phyloP scores from a whole-genome alignment of 2,329 filamentous ascomycete species.

The Hypoxylon sp. region DNA sequence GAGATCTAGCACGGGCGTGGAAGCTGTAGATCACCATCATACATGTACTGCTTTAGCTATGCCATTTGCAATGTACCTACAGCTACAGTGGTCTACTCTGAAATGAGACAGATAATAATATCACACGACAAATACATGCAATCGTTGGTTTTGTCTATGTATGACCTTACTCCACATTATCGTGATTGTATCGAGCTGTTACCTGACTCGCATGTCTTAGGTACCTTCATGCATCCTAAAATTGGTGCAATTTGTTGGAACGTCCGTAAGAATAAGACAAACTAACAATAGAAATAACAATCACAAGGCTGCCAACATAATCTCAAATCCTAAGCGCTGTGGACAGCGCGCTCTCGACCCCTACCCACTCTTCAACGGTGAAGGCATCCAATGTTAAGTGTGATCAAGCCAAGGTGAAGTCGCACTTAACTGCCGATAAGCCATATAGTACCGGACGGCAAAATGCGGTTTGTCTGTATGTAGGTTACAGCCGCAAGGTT shows the following conservation, averaged over 20 bases:
- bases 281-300: not conserved
- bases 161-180: not conserved
- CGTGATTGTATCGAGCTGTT: slow-evolving; percentile 6
- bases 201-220: not conserved
- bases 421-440: slow-evolving; percentile 22
- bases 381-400: not conserved
- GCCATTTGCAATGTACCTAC: slow-evolving; percentile 6
- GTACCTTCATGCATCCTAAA: not conserved
- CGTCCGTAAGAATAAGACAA: not conserved
- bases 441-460: slow-evolving; percentile 32
- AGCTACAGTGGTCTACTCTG: slow-evolving; percentile 22
- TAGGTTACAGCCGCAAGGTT: slow-evolving; percentile 36
- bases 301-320: not conserved
- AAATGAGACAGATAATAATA: slow-evolving; percentile 25
- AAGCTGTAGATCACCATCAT: slow-evolving; percentile 26
- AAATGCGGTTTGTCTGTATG: slow-evolving; percentile 11
- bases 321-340: not conserved
- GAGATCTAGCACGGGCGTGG: slow-evolving; percentile 27
- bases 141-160: slow-evolving; percentile 1
- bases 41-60: slow-evolving; percentile 29
- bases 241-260: slow-evolving; percentile 25
- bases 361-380: not conserved
- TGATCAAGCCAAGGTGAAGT: not conserved
- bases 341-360: not conserved
- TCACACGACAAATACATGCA: slow-evolving; percentile 23